Base-by-base conservation (phyloP, 176 grass and related monocot genomes). In the Zoysia pacifica region DNA sequence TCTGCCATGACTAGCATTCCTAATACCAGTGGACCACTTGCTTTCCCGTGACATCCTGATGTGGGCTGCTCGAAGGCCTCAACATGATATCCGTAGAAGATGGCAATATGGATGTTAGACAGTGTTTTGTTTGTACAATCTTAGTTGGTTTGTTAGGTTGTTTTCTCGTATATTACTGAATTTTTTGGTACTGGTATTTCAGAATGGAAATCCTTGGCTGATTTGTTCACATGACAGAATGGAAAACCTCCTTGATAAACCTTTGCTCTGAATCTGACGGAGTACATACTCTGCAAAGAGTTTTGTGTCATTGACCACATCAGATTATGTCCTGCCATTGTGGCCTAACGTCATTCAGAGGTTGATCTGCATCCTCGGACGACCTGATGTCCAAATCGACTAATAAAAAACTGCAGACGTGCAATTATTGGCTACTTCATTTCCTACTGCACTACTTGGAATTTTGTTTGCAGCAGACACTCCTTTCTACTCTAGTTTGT, bases 1-100 rank as follows among this genome's bases (percentile, higher is more conserved):
- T 76, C 90, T 84, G 86, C 91, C 74, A 89, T 97, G 94, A 94
- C 91, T 89, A 90, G 87, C 91, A 84, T 92, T 90, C 42, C 75
- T 77, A 70, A 39, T 59, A 85, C 73, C 76, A 69, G 41, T 64
- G 74, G 69, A 71, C 61, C 55, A 61, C 69, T 74, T 70, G 81
- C 46, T 86, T 64, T 65, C 70, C 38, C 3, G 50, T 73, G 68
- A 53, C 77, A 74, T 64, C 42, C 47, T 65, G 19, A 78, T 79
- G 65, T 39, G 65, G 19, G 49, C 43, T 72, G 64, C 62, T 55
- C 74, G 41, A 41, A 81, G 62, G 39, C 19, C 10, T 49, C 3
- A 10, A 39, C 51, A 51, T 37, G 14, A 68, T 51, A 74, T 62
- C 74, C 49, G 43, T 77, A 5, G 15, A 77, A 81, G 66, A 67